These are phyloP conservation scores for Aspergillus vadensis DNA, from an alignment of 2,329 filamentous ascomycete species.

Conservation along the genomic window DNA sequence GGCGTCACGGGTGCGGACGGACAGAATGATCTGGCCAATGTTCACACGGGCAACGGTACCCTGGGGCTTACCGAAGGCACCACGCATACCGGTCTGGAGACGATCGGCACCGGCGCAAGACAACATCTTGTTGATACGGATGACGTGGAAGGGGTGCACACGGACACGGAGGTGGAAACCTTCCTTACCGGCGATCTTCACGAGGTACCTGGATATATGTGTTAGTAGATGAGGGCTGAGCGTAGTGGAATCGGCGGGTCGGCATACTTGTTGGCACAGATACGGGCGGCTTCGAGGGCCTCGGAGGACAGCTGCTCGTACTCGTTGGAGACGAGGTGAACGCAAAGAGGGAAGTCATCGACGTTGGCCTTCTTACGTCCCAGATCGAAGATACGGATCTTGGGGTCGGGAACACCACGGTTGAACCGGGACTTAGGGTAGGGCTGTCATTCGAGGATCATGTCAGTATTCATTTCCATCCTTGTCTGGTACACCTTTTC, in stretches of 20 bases:
- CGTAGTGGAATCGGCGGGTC: background rate
- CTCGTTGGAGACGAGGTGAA: constrained; percentile 99
- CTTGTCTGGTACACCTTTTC: background rate
- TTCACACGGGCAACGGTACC: constrained; percentile 99
- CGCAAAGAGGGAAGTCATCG: constrained; percentile 98
- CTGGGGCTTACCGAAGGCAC: constrained; percentile 99
- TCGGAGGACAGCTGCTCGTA: constrained; percentile 99
- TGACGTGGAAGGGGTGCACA: constrained; percentile 99
- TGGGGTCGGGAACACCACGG: constrained; percentile 86
- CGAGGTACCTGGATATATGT: constrained; percentile 58
- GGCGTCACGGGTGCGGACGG: constrained; percentile 92
- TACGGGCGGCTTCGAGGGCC: constrained; percentile 98
- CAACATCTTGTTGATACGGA: constrained; percentile 99
- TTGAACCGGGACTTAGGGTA: constrained; percentile 99
- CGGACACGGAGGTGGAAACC: constrained; percentile 72
- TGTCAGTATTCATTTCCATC: constrained; percentile 23
- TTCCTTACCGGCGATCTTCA: constrained; percentile 71
- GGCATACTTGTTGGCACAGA: constrained; percentile 97
- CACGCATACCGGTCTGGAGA: constrained; percentile 99
- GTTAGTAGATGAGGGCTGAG: background rate
- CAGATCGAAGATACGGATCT: constrained; percentile 97
- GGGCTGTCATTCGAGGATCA: constrained; percentile 58
- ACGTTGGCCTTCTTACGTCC: constrained; percentile 98
- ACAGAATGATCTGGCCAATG: constrained; percentile 99
- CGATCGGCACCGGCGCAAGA: constrained; percentile 99